These are phyloP conservation scores for Fusarium incarnatum DNA, from an alignment of 2,329 filamentous ascomycete genomes.

Conservation along the genomic window DNA sequence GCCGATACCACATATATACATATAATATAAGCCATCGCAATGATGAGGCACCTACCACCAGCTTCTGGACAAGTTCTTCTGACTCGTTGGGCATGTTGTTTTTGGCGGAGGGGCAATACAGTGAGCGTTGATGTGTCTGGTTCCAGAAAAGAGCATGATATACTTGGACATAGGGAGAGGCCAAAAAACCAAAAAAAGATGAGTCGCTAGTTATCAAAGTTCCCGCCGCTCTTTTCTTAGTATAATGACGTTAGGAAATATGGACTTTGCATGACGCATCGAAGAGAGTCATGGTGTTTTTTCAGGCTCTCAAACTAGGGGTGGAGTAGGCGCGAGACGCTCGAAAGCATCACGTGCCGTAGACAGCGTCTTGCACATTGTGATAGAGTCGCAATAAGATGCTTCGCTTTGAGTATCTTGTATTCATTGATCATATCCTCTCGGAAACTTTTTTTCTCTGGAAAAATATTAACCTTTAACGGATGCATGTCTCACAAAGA, in stretches of 20 bases:
- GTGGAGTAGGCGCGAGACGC: slow-evolving; percentile 27
- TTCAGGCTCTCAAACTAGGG: slow-evolving; percentile 8
- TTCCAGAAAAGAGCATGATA: slow-evolving; percentile 42
- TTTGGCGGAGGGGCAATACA: slow-evolving; percentile 24
- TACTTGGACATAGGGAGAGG: not conserved
- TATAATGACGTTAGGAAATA: slow-evolving; percentile 11
- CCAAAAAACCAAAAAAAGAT: not conserved
- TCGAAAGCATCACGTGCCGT: slow-evolving; percentile 31
- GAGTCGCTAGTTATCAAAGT: not conserved
- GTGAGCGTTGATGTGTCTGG: slow-evolving; percentile 18
- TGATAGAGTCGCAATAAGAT: not conserved
- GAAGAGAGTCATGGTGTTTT: slow-evolving; percentile 35
- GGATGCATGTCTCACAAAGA: not conserved
- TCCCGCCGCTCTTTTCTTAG: slow-evolving; percentile 1
- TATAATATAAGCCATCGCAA: not conserved
- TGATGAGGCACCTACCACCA: slow-evolving; percentile 47
- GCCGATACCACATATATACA: not conserved
- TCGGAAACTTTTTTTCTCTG: not conserved
- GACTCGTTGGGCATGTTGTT: slow-evolving; percentile 41
- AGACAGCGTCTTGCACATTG: not conserved
- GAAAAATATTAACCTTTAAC: not conserved
- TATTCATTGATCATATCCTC: not conserved
- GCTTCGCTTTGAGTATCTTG: not conserved
- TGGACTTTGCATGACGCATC: slow-evolving; percentile 34
- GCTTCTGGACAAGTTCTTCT: slow-evolving; percentile 42